Base-by-base conservation (phyloP, 148 eudicot genomes). In the Rhododendron mucronatum region DNA sequence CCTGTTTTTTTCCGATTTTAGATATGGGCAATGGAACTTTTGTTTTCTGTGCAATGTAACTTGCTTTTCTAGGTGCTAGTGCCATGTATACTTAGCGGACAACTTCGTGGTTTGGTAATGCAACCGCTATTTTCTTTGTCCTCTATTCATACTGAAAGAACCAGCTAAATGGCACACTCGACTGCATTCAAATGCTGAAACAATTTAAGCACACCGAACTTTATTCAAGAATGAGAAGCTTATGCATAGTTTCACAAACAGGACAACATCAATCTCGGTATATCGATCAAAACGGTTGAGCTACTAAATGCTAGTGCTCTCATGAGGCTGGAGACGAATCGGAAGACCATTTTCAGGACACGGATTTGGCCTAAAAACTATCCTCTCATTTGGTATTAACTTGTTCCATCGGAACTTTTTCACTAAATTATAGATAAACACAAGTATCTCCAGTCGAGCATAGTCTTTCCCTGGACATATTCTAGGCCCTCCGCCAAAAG, bases 391-490 rank as follows among this genome's bases (percentile, higher is more conserved):
- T 14, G 81, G 84, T 69, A 87, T 80, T 30, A 80, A 3, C 47
- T 87, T 87, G 81, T 80, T 84, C 89, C 86, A 87, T 55, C 39
- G 81, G 86, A 87, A 87, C 23, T 57, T 87, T 0, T 71, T 84
- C 80, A 87, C 86, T 23, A 87, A 83, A 26, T 84, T 57, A 53
- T 86, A 85, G 10, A 86, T 59, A 30, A 86, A 86, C 44, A 86
- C 88, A 26, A 87, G 89, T 30, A 87, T 79, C n/a, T 79, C 86
- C 3, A 87, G 48, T 3, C 84, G 35, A 4, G 89, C 78, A 14
- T 87, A 87, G 33, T 87, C 89, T 28, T 65, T 87, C 15, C 86
- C 89, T 0, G 89, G 89, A 21, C 90, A 86, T 87, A 88, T 88
- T 0, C 86, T 83, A 9, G 90, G 88, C 4, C 90, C 90, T 53